phyloP scores from a whole-genome alignment of 768 basidiomycete species.

The Gymnopilus junonius region DNA sequence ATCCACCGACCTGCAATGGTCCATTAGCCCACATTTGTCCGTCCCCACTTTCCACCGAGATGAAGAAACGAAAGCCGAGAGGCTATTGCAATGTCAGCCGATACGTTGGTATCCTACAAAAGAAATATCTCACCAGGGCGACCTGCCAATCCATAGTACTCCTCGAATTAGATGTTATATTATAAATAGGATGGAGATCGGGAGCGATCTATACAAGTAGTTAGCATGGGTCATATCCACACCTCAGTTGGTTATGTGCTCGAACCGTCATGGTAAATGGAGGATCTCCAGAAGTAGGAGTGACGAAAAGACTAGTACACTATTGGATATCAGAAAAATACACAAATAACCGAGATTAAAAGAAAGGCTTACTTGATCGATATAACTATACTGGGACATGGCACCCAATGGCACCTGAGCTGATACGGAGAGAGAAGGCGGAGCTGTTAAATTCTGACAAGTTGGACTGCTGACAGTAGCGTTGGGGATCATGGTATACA shows the following conservation, averaged over 20 bases:
- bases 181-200: conserved; percentile 53
- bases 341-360: neutral
- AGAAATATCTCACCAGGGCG: conserved; percentile 33
- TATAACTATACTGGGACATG: conserved; percentile 48
- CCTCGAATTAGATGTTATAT: conserved; percentile 47
- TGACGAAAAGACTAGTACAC: conserved; percentile 53
- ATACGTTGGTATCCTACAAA: too few species aligned
- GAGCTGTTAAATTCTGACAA: conserved; percentile 47
- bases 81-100: conserved; percentile 32
- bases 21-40: conserved; percentile 54
- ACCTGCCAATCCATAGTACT: conserved; percentile 43
- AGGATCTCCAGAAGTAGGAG: conserved; percentile 46
- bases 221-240: neutral
- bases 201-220: conserved; percentile 46
- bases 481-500: conserved; percentile 52
- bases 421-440: conserved; percentile 36
- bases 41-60: conserved; percentile 48
- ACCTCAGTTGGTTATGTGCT: neutral
- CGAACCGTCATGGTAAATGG: conserved; percentile 53
- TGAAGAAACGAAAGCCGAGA: conserved; percentile 52
- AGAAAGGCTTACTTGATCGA: conserved; percentile 42
- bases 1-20: conserved; percentile 50
- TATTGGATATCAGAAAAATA: conserved; percentile 18
- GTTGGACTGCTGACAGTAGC: conserved; percentile 34
- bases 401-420: conserved; percentile 41